Base-by-base conservation (phyloP, 106 monocot genomes). In the Vanilla planifolia region DNA sequence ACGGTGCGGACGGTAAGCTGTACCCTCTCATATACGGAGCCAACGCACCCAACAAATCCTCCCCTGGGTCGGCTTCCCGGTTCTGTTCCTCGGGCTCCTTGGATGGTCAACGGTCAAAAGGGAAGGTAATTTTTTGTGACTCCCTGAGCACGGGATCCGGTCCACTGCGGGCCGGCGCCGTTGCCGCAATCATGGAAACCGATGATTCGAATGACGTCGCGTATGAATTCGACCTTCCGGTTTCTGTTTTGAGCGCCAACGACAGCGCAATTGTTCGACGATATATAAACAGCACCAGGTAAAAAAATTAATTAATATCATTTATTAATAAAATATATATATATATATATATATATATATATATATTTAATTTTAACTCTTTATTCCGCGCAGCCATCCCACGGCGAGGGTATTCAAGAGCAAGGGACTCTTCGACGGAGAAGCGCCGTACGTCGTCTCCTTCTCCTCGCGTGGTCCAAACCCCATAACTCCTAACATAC, bases 401-500 rank as follows among this genome's bases (percentile, higher is more conserved):
- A 68, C 34, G 19, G 74, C 67, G 15, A 74, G 11, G 13, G 62
- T 74, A 16, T 8, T 25, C 32, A 74, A 68, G 67, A 65, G 62
- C 52, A 8, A 67, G 10, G 39, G 16, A 17, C 17, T 68, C 27
- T 32, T 28, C 46, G 74, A 74, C 46, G 43, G 45, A 2, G 44
- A 19, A 11, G 74, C 74, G 19, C 74, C 67, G 4, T 53, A 34
- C 3, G 62, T 55, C 5, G 67, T 35, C 33, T 67, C 60, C 0
- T 74, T 74, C 52, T 74, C 73, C 2, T 58, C 64, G 20, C 64
- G 72, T n/a, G 73, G 73, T 0, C 73, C 73, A 24, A 66, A 58
- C 23, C 48, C 41, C 0, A 15, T 51, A 3, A 51, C 51, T 1
- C 14, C 52, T 0, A 51, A 73, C 47, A 59, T 73, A 33, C 66